phyloP scores from a whole-genome alignment of 768 basidiomycete species.

The Lanmaoa pseudosensibilis region DNA sequence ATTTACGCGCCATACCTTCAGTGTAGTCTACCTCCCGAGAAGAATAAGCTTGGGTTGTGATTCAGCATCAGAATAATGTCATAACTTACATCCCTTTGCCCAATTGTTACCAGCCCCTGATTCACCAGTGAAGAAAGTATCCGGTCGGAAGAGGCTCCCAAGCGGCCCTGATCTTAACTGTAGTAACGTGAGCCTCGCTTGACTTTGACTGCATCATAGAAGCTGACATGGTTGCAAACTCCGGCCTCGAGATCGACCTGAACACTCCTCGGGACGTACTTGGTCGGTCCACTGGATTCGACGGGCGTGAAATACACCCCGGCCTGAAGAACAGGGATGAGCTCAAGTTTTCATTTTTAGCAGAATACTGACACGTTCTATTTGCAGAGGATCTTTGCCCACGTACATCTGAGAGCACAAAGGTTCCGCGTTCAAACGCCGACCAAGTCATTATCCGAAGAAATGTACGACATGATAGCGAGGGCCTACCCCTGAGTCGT shows the following conservation, averaged over 20 bases:
- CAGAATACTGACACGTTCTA: constrained; percentile 58
- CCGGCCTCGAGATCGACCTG: constrained; percentile 90
- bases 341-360: background rate
- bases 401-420: constrained; percentile 52
- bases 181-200: constrained; percentile 2
- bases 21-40: constrained; percentile 65
- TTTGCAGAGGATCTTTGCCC: constrained; percentile 72
- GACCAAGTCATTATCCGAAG: constrained; percentile 17
- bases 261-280: constrained; percentile 88
- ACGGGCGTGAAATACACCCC: constrained; percentile 84
- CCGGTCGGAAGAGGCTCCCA: constrained; percentile 81
- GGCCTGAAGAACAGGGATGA: constrained; percentile 43
- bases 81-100: constrained; percentile 84
- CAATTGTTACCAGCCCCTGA: constrained; percentile 87
- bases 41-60: constrained; percentile 19
- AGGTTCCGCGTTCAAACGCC: constrained; percentile 9
- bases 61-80: constrained; percentile 12
- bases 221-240: constrained; percentile 73
- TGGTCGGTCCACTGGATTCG: constrained; percentile 47
- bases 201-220: background rate
- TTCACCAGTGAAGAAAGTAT: constrained; percentile 71
- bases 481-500: constrained; percentile 58
- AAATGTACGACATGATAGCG: constrained; percentile 5
- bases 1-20: constrained; percentile 56
- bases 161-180: constrained; percentile 69